These are phyloP conservation scores for Lipomyces anomalus DNA, from an alignment of 805 yeast species.

Conservation along the genomic window DNA sequence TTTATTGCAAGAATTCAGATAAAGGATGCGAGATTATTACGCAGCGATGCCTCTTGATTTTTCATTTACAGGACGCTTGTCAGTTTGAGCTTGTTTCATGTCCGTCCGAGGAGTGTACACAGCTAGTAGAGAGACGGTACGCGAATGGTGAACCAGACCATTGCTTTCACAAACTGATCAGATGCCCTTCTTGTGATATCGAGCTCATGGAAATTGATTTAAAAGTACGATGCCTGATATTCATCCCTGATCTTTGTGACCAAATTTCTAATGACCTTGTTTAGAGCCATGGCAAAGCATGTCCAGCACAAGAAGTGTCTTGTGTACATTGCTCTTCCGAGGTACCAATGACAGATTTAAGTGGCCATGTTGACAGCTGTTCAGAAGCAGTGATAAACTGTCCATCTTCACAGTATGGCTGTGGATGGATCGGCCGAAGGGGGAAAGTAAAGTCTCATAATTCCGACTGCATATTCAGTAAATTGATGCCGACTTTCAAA, in stretches of 20 bases:
- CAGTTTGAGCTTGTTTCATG: conserved; percentile 38
- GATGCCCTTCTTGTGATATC: conserved; percentile 24
- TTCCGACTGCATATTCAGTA: conserved; percentile 27
- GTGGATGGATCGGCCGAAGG: conserved; percentile 28
- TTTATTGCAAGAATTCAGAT: conserved; percentile 46
- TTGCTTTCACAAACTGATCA: conserved; percentile 24
- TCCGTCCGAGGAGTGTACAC: conserved; percentile 26
- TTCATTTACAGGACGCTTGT: conserved; percentile 44
- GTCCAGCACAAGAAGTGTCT: conserved; percentile 14
- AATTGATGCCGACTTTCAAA: conserved; percentile 27
- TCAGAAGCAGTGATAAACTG: conserved; percentile 26
- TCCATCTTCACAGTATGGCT: conserved; percentile 29
- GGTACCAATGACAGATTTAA: conserved; percentile 14
- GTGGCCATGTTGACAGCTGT: conserved; percentile 22
- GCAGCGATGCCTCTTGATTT: conserved; percentile 52
- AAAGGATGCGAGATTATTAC: conserved; percentile 57
- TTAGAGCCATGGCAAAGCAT: conserved; percentile 10
- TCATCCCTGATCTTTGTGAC: conserved; percentile 3
- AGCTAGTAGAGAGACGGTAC: conserved; percentile 23
- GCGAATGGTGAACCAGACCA: conserved; percentile 2
- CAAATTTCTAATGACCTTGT: not conserved
- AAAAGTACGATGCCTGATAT: conserved; percentile 1
- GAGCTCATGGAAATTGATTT: conserved; percentile 6
- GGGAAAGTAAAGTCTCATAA: conserved; percentile 24
- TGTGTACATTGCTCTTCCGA: conserved; percentile 20